Base-by-base conservation (phyloP, 1,139 yeast genomes). In the Debaryomycetaceae sp. region DNA sequence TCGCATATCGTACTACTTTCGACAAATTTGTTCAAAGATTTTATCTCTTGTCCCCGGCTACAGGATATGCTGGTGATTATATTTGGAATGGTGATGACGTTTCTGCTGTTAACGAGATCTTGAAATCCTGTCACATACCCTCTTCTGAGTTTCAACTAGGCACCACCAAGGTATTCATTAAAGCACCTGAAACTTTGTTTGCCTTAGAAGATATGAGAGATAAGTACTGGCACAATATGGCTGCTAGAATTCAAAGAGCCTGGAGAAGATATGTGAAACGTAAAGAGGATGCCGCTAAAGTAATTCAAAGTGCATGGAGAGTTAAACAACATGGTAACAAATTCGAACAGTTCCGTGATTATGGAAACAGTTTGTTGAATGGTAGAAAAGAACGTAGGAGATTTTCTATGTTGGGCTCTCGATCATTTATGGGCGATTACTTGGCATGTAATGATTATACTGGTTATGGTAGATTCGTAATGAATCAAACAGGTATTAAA, bases 11-110 rank as follows among this genome's bases (percentile, higher is more conserved):
- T 66, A 96, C 95, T 48, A 87, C 97, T 0, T 94, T 91, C 65
- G 98, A 92, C 43, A 89, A 91, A 61, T 94, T 94, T 59, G 97
- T 89, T n/a, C 97, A 94, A 65, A 75, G 98, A 55, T 94, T 94
- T 61, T 92, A 88, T 61, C 67, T 94, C 41, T 71, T 94, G 39
- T 89, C 98, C 1, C 80, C 91, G 3, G 79, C 82, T 50, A 91
- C 98, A 29, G 94, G 97, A 4, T 94, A 94, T 65, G 99, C 98
- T 3, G 98, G 99, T 61, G 98, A 94, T 52, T 94, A 87, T 57
- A 91, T 87, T 38, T 94, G 97, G 97, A 71, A 73, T 37, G 98
- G 98, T 19, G 95, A 87, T 53, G 82, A 87, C 39, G 70, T 80
- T 39, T 76, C 86, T 28, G 98, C 98, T 0, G 88, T 89, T 3